These are phyloP conservation scores for Corinectria fuckeliana DNA, from an alignment of 2,329 filamentous ascomycete genomes.

Conservation along the genomic window DNA sequence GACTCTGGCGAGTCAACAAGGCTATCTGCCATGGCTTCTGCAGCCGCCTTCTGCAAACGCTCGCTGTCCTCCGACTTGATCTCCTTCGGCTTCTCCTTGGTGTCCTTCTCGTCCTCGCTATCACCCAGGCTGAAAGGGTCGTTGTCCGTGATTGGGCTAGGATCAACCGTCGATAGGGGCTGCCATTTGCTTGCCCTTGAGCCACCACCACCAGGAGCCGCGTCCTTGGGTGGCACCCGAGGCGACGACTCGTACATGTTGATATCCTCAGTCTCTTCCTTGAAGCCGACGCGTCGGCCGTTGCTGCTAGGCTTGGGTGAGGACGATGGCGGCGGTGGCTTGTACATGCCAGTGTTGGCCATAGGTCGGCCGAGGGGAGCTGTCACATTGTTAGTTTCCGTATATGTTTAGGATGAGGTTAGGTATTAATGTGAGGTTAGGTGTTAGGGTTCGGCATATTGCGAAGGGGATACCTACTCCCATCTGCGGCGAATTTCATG, in stretches of 20 bases:
- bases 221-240: conserved; percentile 59
- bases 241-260: conserved; percentile 73
- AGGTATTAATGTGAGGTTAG: too few species aligned
- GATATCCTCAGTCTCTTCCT: conserved; percentile 77
- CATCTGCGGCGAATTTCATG: conserved; percentile 67
- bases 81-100: conserved; percentile 61
- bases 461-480: conserved; percentile 55
- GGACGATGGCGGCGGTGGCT: conserved; percentile 62
- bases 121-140: conserved; percentile 97
- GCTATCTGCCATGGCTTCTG: conserved; percentile 65
- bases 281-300: conserved; percentile 63
- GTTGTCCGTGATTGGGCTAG: conserved; percentile 84
- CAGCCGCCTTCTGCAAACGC: conserved; percentile 69
- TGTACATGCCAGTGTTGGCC: conserved; percentile 83
- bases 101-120: conserved; percentile 86
- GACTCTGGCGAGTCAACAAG: conserved; percentile 50
- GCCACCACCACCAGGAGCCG: conserved; percentile 51
- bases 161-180: conserved; percentile 81
- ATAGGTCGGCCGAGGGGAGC: conserved; percentile 62
- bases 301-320: conserved; percentile 56
- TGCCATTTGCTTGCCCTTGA: conserved; percentile 94
- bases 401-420: too few species aligned
- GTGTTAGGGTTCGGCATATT: too few species aligned
- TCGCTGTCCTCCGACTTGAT: conserved; percentile 64
- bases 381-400: conserved; percentile 30